A percentile compares a stretch with the other conserved stretches of the same genome.
These are phyloP conservation scores for Calcarisporium arbuscula DNA, from an alignment of 2,329 filamentous ascomycete genomes.

Conservation along the genomic window DNA sequence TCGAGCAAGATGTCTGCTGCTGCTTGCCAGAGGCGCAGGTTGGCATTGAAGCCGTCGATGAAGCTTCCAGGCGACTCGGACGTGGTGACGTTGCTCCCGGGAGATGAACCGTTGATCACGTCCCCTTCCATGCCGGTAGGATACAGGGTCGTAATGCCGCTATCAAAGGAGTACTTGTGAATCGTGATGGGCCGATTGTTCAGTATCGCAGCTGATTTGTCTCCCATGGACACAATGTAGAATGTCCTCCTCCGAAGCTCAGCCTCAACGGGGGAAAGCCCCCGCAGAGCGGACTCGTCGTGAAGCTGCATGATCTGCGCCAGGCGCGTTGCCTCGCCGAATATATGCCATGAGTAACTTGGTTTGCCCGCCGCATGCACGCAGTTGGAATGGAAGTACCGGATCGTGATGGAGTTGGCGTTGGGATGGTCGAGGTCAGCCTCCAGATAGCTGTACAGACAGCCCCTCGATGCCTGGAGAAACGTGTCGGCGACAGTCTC, in stretches of 20 bases:
- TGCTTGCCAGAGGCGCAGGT: conserved; percentile 32
- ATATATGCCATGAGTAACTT: conserved; percentile 37
- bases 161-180: conserved; percentile 35
- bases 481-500: conserved; percentile 30
- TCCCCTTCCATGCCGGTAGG: conserved; percentile 24
- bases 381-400: conserved; percentile 40
- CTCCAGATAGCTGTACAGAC: conserved; percentile 32
- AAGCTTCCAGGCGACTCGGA: conserved; percentile 19
- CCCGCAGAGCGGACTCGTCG: conserved; percentile 30
- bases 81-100: conserved; percentile 7
- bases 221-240: conserved; percentile 34
- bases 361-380: conserved; percentile 36
- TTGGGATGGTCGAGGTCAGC: conserved; percentile 34
- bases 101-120: conserved; percentile 10
- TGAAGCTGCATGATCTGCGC: conserved; percentile 36
- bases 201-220: conserved; percentile 32
- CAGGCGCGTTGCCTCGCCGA: conserved; percentile 35
- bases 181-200: conserved; percentile 37
- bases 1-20: conserved; percentile 33
- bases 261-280: conserved; percentile 28
- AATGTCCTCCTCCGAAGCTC: conserved; percentile 29
- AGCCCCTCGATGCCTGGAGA: conserved; percentile 31
- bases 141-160: conserved; percentile 30
- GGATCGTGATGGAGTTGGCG: conserved; percentile 35
- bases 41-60: conserved; percentile 35